Evolutionary conservation across 768 basidiomycete species (phyloP), one percentile per base, ranked within the genome.

Genomic region (Cyclocybe aegerita): DNA sequence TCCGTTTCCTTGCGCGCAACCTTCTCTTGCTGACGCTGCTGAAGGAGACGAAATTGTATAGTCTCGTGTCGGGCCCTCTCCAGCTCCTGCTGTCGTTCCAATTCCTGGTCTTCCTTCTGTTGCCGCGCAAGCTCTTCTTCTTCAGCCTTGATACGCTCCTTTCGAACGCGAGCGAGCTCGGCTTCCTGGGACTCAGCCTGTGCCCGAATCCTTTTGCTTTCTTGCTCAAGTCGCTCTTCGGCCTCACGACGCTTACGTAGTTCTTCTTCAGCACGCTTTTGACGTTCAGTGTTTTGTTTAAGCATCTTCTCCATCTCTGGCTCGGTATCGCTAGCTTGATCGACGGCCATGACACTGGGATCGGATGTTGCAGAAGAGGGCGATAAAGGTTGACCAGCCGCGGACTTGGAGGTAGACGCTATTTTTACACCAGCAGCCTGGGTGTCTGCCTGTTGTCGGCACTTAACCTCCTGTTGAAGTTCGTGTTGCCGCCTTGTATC

Each of bases 211-310:
- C 46, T 10, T 3, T 32, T 34, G 14, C 40, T 17, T 31, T 57
- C 16, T 15, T 32, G 48, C 23, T 56, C 54, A 6, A 57, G 23
- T 1, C 16, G 8, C 8, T 52, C 49, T 23, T 60, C 56, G 3
- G 15, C 48, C 12, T 55, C 52, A 15, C 48, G 54, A 14, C 35
- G 48, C 36, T 53, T 54, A 11, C 46, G 52, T 32, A 59, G 23
- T 15, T 53, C 48, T 15, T 54, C 58, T 11, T 55, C 58, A 16
- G 38, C 49, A 9, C 39, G 12, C n/a, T 40, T 47, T 32, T 49
- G 52, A 5, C 48, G 47, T 34, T 56, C 57, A 1, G 39, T 49
- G 14, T 30, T 43, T 34, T 55, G 36, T 30, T 52, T 48, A 9
- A 36, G 37, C 2, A 23, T 3, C 17, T 35, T 14, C 31, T 37